Conservation (phyloP, 129 eudicot species). For the Centaurea solstitialis region DNA sequence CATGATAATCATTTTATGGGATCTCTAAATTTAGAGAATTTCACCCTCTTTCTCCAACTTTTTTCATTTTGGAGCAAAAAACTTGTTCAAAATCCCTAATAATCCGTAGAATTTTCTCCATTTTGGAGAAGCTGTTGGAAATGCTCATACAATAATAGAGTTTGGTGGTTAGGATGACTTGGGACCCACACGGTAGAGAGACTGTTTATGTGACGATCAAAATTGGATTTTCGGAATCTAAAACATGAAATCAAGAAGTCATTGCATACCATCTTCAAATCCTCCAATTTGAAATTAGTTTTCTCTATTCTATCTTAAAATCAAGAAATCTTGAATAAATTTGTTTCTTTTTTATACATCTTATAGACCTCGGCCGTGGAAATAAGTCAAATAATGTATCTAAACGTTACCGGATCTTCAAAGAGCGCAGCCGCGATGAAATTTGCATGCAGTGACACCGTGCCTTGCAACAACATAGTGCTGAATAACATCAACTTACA, state of each 20-base stretch:
- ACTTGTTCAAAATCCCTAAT: too few relatives aligned
- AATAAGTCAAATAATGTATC: constrained; percentile 85
- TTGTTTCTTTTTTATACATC: background rate
- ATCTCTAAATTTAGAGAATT: too few relatives aligned
- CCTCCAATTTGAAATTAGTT: background rate
- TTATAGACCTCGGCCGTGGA: constrained; percentile 84
- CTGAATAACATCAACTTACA: constrained; percentile 64
- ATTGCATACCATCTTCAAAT: background rate
- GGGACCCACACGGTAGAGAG: background rate
- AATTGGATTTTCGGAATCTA: too few relatives aligned
- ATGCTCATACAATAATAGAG: too few relatives aligned
- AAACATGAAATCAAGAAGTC: too few relatives aligned
- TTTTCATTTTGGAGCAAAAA: too few relatives aligned
- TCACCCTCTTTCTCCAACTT: too few relatives aligned
- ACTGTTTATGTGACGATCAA: background rate
- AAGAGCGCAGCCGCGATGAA: constrained; percentile 70
- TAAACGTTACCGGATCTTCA: constrained; percentile 82
- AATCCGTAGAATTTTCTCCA: too few relatives aligned
- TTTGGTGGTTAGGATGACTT: too few relatives aligned
- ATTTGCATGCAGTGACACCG: constrained; percentile 86
- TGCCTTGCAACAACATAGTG: constrained; percentile 81
- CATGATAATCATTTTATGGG: too few relatives aligned
- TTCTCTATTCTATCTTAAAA: background rate
- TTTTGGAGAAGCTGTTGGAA: too few relatives aligned
- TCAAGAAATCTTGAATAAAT: too few relatives aligned